Evolutionary conservation across 129 eudicot species (phyloP).

Genomic region (Pittosporum tobira): DNA sequence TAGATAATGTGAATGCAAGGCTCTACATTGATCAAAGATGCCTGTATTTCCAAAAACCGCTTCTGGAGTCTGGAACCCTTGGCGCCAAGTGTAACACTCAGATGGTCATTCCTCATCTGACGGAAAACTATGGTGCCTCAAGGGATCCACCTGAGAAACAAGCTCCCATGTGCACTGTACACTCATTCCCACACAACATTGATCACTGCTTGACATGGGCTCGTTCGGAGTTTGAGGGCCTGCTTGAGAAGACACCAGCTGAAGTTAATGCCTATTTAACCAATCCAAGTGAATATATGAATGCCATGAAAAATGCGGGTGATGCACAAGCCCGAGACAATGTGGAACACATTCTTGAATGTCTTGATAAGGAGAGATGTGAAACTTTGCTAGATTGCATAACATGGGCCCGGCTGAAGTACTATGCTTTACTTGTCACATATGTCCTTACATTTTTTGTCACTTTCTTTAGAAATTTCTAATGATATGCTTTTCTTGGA

Average conservation of each 20-base stretch:
- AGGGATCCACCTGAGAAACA: conserved; percentile 97
- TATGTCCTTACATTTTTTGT: not conserved
- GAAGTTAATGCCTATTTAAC: conserved; percentile 78
- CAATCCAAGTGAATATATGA: conserved; percentile 57
- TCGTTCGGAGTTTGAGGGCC: conserved; percentile 88
- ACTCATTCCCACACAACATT: conserved; percentile 92
- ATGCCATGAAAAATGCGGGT: conserved; percentile 67
- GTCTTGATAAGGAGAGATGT: conserved; percentile 78
- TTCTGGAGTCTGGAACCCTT: conserved; percentile 85
- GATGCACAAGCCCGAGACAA: conserved; percentile 92
- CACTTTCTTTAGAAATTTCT: not conserved
- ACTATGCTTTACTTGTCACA: conserved; percentile 8
- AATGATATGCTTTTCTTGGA: conserved; percentile 4
- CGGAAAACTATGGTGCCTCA: conserved; percentile 93
- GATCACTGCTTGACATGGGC: conserved; percentile 98
- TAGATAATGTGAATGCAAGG: conserved; percentile 86
- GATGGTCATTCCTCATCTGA: conserved; percentile 87
- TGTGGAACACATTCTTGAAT: conserved; percentile 78
- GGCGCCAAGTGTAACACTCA: conserved; percentile 97
- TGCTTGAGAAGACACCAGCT: conserved; percentile 86
- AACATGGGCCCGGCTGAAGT: conserved; percentile 86
- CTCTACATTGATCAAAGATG: conserved; percentile 89
- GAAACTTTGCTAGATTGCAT: conserved; percentile 68
- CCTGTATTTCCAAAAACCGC: conserved; percentile 86
- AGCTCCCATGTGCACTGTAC: conserved; percentile 94